These are phyloP conservation scores for Kodamaea sagamina DNA, from an alignment of 805 yeast species.

Conservation along the genomic window DNA sequence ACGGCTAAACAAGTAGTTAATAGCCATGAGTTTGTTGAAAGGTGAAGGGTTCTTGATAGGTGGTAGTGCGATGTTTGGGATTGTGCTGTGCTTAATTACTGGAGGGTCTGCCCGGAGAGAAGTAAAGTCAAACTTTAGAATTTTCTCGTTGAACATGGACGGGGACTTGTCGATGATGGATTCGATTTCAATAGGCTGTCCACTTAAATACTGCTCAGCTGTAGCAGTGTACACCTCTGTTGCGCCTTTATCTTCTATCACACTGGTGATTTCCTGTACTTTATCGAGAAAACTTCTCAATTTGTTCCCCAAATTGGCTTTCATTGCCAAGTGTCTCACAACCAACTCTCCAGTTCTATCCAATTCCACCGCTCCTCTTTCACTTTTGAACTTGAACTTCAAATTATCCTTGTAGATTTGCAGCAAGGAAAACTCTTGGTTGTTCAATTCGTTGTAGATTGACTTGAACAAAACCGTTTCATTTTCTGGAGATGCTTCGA, in stretches of 20 bases:
- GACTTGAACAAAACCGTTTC: not conserved
- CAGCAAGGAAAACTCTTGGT: slow-evolving; percentile 11
- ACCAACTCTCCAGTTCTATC: slow-evolving; percentile 11
- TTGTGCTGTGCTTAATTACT: no score
- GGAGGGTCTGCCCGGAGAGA: no score
- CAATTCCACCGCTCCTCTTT: not conserved
- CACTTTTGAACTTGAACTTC: slow-evolving; percentile 3
- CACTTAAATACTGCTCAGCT: not conserved
- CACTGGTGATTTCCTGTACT: slow-evolving; percentile 4
- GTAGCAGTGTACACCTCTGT: not conserved
- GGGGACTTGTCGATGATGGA: not conserved
- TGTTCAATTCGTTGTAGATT: slow-evolving; percentile 6
- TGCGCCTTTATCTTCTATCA: slow-evolving; percentile 3
- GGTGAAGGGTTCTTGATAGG: not conserved
- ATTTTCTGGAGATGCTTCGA: not conserved
- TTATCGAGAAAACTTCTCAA: slow-evolving; percentile 15
- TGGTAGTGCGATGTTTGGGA: not conserved
- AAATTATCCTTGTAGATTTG: not conserved
- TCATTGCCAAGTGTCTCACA: slow-evolving; percentile 12
- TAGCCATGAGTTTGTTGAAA: slow-evolving; percentile 8
- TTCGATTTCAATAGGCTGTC: not conserved
- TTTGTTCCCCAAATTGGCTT: slow-evolving; percentile 13
- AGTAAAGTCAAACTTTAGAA: no score
- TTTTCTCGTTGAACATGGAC: no score
- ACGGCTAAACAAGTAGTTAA: slow-evolving; percentile 19